Evolutionary conservation across 2,329 filamentous ascomycete genomes (phyloP).

Genomic region (Neopestalotiopsis clavispora): DNA sequence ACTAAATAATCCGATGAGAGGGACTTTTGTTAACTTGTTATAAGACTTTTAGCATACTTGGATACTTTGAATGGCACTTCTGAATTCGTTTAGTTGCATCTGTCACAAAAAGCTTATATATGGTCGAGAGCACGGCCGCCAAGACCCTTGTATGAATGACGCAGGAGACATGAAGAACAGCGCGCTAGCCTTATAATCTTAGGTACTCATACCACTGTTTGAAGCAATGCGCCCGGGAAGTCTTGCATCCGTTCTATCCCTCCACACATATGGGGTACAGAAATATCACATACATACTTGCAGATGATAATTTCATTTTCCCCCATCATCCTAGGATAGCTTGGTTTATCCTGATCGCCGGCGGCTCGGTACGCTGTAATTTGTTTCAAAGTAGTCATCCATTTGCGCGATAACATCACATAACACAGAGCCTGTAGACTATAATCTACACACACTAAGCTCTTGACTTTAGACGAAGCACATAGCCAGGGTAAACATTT

Average conservation of each 20-base stretch:
- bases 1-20: too few relatives aligned
- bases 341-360: too few relatives aligned
- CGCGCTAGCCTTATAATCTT: background rate
- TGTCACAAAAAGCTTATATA: slow-evolving; percentile 15
- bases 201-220: background rate
- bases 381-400: too few relatives aligned
- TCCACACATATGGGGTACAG: background rate
- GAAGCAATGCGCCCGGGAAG: background rate
- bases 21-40: too few relatives aligned
- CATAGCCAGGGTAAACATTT: background rate
- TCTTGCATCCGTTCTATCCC: background rate
- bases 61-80: background rate
- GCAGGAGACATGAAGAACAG: slow-evolving; percentile 4
- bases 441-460: too few relatives aligned
- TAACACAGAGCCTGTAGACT: too few relatives aligned
- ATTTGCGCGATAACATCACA: too few relatives aligned
- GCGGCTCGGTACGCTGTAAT: too few relatives aligned
- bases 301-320: too few relatives aligned
- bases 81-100: background rate
- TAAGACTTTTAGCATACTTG: too few relatives aligned
- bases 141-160: slow-evolving; percentile 11
- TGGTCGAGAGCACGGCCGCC: background rate
- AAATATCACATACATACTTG: background rate
- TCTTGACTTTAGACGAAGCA: too few relatives aligned
- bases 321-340: too few relatives aligned